phyloP scores from a whole-genome alignment of 108 stramenopile genomes.

The Cylindrotheca closterium region DNA sequence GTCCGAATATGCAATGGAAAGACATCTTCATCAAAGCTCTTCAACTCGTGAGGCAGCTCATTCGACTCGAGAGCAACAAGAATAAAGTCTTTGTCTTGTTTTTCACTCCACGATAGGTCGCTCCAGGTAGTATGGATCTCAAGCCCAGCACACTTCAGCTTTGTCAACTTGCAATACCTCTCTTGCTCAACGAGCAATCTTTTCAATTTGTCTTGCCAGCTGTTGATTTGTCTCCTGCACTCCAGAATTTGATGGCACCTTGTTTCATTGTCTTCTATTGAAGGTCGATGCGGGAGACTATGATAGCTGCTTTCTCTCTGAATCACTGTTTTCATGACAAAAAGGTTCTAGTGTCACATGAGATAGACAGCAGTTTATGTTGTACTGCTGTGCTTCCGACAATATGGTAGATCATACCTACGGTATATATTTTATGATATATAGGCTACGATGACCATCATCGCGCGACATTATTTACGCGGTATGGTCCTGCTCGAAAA shows the following conservation, averaged over 20 bases:
- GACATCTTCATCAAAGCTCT: conserved; percentile 13
- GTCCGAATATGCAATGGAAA: conserved; percentile 17
- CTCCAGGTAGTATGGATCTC: conserved; percentile 20
- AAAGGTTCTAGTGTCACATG: too few relatives aligned
- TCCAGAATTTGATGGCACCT: conserved; percentile 27
- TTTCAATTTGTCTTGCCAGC: conserved; percentile 23
- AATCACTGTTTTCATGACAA: too few relatives aligned
- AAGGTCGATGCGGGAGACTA: too few relatives aligned
- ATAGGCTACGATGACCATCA: too few relatives aligned
- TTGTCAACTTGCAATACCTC: conserved; percentile 22
- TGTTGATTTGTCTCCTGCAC: conserved; percentile 28
- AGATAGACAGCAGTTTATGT: too few relatives aligned
- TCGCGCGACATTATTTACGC: too few relatives aligned
- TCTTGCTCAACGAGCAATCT: conserved; percentile 24
- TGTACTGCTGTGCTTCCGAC: too few relatives aligned
- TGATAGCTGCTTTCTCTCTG: too few relatives aligned
- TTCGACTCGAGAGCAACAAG: conserved; percentile 24
- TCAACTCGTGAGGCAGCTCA: conserved; percentile 12
- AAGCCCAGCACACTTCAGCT: conserved; percentile 17
- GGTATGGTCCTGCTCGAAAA: too few relatives aligned
- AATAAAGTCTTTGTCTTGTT: conserved; percentile 21
- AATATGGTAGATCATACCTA: too few relatives aligned
- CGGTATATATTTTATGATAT: too few relatives aligned
- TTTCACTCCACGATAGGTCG: conserved; percentile 4
- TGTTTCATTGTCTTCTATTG: neutral